Percentiles rank a stretch among this genome's conserved stretches.
phyloP scores from a whole-genome alignment of 306 rosid genomes.

The Senna tora region DNA sequence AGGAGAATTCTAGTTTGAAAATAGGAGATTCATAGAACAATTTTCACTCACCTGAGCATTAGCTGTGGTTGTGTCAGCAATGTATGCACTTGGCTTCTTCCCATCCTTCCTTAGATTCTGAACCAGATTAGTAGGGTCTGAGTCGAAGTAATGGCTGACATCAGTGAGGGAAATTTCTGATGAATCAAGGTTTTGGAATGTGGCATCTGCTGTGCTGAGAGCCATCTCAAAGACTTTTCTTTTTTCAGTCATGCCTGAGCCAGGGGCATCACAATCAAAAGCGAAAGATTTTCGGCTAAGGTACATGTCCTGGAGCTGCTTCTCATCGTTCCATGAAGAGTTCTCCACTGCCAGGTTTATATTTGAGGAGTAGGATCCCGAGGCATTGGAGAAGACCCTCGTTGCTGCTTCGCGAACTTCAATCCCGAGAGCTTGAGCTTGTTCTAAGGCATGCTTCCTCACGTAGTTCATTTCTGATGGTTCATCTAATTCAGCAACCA shows the following conservation, averaged over 20 bases:
- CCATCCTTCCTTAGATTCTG: slow-evolving; percentile 95
- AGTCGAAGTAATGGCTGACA: slow-evolving; percentile 97
- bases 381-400: slow-evolving; percentile 90
- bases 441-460: slow-evolving; percentile 90
- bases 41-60: slow-evolving; percentile 91
- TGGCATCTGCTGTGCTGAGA: slow-evolving; percentile 95
- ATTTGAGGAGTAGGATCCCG: slow-evolving; percentile 97
- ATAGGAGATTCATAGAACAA: slow-evolving; percentile 12
- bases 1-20: slow-evolving; percentile 19
- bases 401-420: slow-evolving; percentile 99
- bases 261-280: slow-evolving; percentile 90
- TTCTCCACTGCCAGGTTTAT: slow-evolving; percentile 96
- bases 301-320: slow-evolving; percentile 99
- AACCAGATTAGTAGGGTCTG: slow-evolving; percentile 95
- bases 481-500: slow-evolving; percentile 98
- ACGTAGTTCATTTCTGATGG: slow-evolving; percentile 79
- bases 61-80: slow-evolving; percentile 98
- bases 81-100: slow-evolving; percentile 95
- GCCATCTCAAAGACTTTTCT: slow-evolving; percentile 98
- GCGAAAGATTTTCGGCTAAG: slow-evolving; percentile 95
- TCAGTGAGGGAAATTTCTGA: slow-evolving; percentile 98
- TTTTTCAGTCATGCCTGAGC: slow-evolving; percentile 90
- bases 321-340: slow-evolving; percentile 98
- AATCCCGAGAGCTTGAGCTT: slow-evolving; percentile 80
- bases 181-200: slow-evolving; percentile 98